phyloP scores from a whole-genome alignment of 768 basidiomycete genomes.

The Macrolepiota dolichaula region DNA sequence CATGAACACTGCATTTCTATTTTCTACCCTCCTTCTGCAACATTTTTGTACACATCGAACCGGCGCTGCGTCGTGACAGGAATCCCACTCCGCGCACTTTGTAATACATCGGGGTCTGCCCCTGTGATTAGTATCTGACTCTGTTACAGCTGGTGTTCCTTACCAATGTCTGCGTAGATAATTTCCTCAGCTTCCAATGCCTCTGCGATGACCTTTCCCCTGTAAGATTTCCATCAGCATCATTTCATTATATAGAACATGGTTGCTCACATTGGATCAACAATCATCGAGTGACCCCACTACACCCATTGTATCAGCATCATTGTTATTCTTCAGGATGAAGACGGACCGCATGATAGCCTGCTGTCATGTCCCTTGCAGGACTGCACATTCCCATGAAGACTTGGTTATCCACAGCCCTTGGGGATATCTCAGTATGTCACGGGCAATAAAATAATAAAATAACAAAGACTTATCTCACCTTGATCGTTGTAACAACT shows the following conservation, averaged over 20 bases:
- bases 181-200: constrained; percentile 79
- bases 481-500: constrained; percentile 83
- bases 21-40: constrained; percentile 23
- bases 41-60: constrained; percentile 89
- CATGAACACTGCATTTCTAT: background rate
- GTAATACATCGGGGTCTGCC: constrained; percentile 49
- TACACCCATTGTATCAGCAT: constrained; percentile 22
- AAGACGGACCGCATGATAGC: constrained; percentile 80
- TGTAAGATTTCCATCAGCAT: constrained; percentile 26
- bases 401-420: constrained; percentile 96
- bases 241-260: background rate
- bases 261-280: constrained; percentile 77
- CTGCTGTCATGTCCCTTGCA: constrained; percentile 76
- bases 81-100: constrained; percentile 73
- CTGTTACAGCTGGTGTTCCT: constrained; percentile 22
- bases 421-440: background rate
- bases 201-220: constrained; percentile 72
- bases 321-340: background rate
- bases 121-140: too few relatives aligned
- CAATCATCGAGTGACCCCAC: constrained; percentile 90
- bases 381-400: constrained; percentile 96
- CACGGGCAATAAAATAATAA: background rate
- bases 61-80: constrained; percentile 91
- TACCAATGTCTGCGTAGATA: constrained; percentile 78
- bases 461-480: constrained; percentile 27